Evolutionary conservation across 2,329 filamentous ascomycete species (phyloP).

Genomic region (Penicillium capsulatum): DNA sequence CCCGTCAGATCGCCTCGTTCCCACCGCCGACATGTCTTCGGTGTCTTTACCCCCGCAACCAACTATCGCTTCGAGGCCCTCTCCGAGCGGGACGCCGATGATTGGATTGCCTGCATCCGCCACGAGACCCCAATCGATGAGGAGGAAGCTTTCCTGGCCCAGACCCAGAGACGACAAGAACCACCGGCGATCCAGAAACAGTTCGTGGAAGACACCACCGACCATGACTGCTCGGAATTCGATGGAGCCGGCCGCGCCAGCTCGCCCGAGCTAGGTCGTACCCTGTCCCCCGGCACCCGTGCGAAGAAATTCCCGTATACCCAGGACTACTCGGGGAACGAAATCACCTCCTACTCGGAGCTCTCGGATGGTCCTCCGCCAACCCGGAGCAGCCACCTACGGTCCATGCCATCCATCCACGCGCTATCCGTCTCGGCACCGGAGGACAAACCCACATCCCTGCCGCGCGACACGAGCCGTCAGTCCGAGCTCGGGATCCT

Average conservation of each 20-base stretch:
- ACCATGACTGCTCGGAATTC: conserved; percentile 36
- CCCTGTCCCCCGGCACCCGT: conserved; percentile 26
- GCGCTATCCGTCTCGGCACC: conserved; percentile 28
- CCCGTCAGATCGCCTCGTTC: conserved; percentile 85
- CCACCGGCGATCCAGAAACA: conserved; percentile 24
- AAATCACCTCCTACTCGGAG: conserved; percentile 77
- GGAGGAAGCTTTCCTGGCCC: conserved; percentile 69
- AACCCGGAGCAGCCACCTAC: conserved; percentile 25
- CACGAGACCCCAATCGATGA: conserved; percentile 78
- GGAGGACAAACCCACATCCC: conserved; percentile 25
- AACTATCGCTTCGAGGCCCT: conserved; percentile 87
- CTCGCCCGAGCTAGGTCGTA: conserved; percentile 34
- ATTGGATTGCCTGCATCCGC: conserved; percentile 82
- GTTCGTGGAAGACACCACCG: conserved; percentile 38
- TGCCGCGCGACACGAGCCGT: conserved; percentile 58
- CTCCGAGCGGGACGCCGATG: conserved; percentile 68
- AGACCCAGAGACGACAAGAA: conserved; percentile 23
- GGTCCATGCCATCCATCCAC: conserved; percentile 29
- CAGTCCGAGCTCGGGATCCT: conserved; percentile 51
- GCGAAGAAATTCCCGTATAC: conserved; percentile 31
- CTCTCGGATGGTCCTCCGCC: conserved; percentile 61
- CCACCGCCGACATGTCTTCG: conserved; percentile 82
- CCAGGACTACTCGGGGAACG: conserved; percentile 59
- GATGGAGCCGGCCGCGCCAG: conserved; percentile 32
- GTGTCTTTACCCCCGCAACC: conserved; percentile 81